These are phyloP conservation scores for Acorus gramineus DNA, from an alignment of 106 monocot species.

Conservation along the genomic window DNA sequence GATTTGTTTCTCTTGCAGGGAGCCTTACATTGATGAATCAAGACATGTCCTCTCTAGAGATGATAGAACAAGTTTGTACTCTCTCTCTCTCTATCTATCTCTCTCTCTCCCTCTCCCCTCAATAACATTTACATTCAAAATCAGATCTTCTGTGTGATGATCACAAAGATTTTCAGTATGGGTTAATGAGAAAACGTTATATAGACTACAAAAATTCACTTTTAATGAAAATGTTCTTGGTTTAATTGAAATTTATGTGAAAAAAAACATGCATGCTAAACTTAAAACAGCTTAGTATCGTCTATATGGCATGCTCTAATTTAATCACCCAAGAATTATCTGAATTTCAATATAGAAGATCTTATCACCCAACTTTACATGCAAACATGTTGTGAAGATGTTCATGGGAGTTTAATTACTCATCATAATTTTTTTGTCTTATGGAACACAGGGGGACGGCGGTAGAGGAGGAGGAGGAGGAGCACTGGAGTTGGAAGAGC, in stretches of 20 bases:
- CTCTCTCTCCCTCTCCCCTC: neutral
- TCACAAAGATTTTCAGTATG: no score
- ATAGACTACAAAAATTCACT: no score
- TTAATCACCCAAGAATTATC: neutral
- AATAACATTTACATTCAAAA: no score
- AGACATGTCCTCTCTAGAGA: neutral
- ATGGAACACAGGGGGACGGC: no score
- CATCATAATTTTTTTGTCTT: no score
- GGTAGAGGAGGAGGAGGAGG: neutral
- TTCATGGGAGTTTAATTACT: no score
- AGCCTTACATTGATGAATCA: slow-evolving; percentile 12
- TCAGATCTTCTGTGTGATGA: no score
- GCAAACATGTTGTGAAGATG: slow-evolving; percentile 1
- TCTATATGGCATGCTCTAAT: neutral
- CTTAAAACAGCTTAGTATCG: no score
- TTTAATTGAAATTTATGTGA: no score
- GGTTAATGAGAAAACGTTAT: no score
- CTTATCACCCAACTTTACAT: neutral
- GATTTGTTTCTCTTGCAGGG: slow-evolving; percentile 11
- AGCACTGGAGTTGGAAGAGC: neutral
- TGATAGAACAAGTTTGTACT: neutral
- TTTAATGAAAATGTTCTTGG: no score
- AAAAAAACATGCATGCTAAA: no score
- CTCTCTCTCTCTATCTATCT: slow-evolving; percentile 4
- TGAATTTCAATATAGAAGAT: neutral